Conservation (phyloP, 1,139 yeast genomes). For the Debaryomyces robertsiae region DNA sequence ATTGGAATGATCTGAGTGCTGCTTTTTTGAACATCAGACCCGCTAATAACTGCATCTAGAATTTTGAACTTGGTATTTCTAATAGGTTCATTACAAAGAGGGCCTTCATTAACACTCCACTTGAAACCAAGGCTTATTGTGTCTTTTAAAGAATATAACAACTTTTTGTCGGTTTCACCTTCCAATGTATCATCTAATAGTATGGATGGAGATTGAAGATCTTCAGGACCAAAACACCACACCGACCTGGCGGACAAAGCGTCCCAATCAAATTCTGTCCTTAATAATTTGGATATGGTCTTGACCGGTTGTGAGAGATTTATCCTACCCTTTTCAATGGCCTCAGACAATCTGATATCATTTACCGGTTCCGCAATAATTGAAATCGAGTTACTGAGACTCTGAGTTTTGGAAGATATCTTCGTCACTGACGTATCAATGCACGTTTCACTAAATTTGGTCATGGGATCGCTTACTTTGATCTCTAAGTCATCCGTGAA, state of each 20-base stretch:
- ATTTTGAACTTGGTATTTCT: conserved; percentile 72
- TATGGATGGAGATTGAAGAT: conserved; percentile 55
- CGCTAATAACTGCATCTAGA: conserved; percentile 59
- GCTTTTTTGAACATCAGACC: conserved; percentile 50
- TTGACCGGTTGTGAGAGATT: conserved; percentile 39
- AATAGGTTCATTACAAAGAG: conserved; percentile 83
- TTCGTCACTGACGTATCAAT: conserved; percentile 66
- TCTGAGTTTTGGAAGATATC: conserved; percentile 56
- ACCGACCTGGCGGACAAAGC: conserved; percentile 78
- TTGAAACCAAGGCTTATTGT: conserved; percentile 74
- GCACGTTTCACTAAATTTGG: conserved; percentile 80
- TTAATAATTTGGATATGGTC: conserved; percentile 55
- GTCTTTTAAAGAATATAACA: conserved; percentile 51
- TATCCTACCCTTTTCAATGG: conserved; percentile 57
- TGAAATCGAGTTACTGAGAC: conserved; percentile 61
- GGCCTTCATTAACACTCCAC: conserved; percentile 88
- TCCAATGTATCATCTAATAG: conserved; percentile 78
- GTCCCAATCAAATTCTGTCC: conserved; percentile 75
- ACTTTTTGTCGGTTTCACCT: conserved; percentile 59
- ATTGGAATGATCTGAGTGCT: conserved; percentile 83
- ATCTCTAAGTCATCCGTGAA: conserved; percentile 65
- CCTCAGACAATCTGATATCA: conserved; percentile 49
- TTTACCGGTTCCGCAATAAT: conserved; percentile 79
- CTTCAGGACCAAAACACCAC: conserved; percentile 78
- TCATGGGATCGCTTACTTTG: conserved; percentile 83